These are phyloP conservation scores for Tillandsia fasciculata DNA, from an alignment of 176 grass and related monocot species.

Conservation along the genomic window DNA sequence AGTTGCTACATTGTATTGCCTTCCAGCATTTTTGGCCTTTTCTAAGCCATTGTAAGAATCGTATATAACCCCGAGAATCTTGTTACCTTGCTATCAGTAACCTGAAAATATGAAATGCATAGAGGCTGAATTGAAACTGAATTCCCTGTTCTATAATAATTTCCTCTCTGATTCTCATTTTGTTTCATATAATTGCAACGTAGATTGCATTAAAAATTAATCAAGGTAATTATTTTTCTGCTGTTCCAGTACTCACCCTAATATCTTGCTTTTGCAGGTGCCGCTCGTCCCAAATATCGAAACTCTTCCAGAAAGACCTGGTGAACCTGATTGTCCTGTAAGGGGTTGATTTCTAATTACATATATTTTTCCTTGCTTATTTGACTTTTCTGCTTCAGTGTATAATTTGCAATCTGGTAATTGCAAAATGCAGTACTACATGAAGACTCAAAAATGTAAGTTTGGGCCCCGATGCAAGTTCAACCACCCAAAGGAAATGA, in stretches of 20 bases:
- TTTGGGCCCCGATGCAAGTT: slow-evolving; percentile 83
- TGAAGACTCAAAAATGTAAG: slow-evolving; percentile 50
- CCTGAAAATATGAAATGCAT: no score
- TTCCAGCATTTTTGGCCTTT: no score
- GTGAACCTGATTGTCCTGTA: slow-evolving; percentile 79
- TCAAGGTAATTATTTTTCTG: slow-evolving; percentile 1
- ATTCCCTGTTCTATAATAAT: no score
- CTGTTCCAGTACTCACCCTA: slow-evolving; percentile 24
- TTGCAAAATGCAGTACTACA: slow-evolving; percentile 45
- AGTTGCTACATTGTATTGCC: no score
- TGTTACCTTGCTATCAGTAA: no score
- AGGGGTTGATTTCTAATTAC: slow-evolving; percentile 11
- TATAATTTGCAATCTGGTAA: background rate
- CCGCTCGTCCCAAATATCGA: slow-evolving; percentile 33
- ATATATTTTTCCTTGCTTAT: background rate
- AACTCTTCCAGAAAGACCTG: slow-evolving; percentile 58
- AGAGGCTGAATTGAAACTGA: no score
- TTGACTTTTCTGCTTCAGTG: no score
- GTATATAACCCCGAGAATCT: no score
- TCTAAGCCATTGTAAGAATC: no score
- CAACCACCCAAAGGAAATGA: slow-evolving; percentile 66
- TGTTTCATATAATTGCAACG: no score
- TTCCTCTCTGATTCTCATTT: no score
- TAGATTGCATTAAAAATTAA: background rate
- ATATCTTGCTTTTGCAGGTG: slow-evolving; percentile 39